Conservation (phyloP, 768 basidiomycete species). For the Butyriboletus loyo region DNA sequence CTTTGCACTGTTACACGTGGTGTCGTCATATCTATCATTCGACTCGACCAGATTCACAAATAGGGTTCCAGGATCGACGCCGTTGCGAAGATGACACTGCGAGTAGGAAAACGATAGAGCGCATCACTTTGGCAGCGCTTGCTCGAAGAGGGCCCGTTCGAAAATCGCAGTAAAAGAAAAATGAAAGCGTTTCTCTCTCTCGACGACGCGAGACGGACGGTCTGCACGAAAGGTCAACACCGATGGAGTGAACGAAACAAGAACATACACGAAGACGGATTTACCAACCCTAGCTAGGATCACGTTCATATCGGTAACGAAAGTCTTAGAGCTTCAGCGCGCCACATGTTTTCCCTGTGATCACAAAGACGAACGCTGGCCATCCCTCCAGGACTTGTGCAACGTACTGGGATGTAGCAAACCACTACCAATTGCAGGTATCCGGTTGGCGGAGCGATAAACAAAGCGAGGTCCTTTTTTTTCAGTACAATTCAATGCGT, state of each 20-base stretch:
- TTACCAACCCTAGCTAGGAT: not conserved
- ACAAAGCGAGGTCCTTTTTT: not conserved
- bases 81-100: not conserved
- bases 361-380: not conserved
- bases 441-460: not conserved
- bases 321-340: not conserved
- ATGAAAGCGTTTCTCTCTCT: not conserved
- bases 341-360: not conserved
- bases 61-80: not conserved
- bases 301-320: not conserved
- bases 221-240: too few species aligned
- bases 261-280: not conserved
- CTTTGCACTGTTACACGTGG: not conserved
- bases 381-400: not conserved
- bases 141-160: not conserved
- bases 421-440: not conserved
- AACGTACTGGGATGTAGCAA: not conserved
- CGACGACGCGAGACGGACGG: too few species aligned
- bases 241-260: too few species aligned
- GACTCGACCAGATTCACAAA: not conserved
- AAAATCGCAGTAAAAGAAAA: not conserved
- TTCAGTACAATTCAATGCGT: not conserved
- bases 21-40: not conserved
- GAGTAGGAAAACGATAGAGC: not conserved
- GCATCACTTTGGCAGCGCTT: not conserved